Base-by-base conservation (phyloP, 73 alveolate species). In the Breviolum minutum region DNA sequence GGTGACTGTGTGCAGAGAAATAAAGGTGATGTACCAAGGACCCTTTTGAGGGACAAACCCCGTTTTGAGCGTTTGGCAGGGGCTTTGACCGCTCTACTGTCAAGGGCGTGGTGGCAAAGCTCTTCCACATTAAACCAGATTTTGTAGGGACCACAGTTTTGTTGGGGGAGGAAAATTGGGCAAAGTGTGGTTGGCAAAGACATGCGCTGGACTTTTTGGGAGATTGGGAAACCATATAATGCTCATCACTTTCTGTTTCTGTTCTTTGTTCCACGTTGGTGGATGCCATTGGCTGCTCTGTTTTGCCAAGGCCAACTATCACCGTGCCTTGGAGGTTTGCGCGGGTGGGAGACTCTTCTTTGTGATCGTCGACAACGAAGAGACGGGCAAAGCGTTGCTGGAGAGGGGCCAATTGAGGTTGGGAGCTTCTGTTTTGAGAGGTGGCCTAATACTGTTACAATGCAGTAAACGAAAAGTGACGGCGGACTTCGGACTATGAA, bases 81-180 rank as follows among this genome's bases (percentile, higher is more conserved):
- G 99, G 99, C 99, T 99, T 99, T 99, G 99, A 99, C 92, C 98
- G 99, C 90, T 99, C 95, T 54, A 96, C 94, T 83, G 99, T 99
- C 69, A 99, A 95, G 91, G 99, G 99, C 12, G 99, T 99, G 87
- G 99, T 99, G 63, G 99, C 99, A 48, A 99, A 99, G 98, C 99
- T 99, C 86, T 99, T 99, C 96, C 99, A 99, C 99, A 99, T 99
- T 95, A 99, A 99, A 91, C 99, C 99, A 74, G 99, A 99, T 62
- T 93, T 27, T 54, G 98, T 66, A 27, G 29, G 10, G 83, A 96
- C 96, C 97, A 24, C 76, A 60, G 93, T 30, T 10, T 29, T 6
- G 20, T 40, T 10, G 24, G 4, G n/a, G 77, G 24, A 17, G 77
- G 77, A 68, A 17, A 22, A 22, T 14, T 68, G 77, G 77, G n/a